These are phyloP conservation scores for Solanum piurae DNA, from an alignment of 257 asterid genomes.

Conservation along the genomic window DNA sequence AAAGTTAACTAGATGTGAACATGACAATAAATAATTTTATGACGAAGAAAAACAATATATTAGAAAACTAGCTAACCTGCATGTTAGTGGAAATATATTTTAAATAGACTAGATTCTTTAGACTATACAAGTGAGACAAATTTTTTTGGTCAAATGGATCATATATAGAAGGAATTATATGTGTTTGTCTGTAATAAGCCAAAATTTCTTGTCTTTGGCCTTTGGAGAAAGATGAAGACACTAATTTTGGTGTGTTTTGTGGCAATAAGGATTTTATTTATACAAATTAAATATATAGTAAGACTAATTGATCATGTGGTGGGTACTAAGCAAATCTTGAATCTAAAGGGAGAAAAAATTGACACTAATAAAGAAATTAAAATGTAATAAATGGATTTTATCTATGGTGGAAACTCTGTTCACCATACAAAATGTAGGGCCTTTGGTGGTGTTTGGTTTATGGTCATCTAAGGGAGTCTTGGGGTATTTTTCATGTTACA, in stretches of 20 bases:
- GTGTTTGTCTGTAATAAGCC: conserved; percentile 33
- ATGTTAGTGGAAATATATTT: conserved; percentile 38
- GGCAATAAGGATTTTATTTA: neutral
- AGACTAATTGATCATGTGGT: conserved; percentile 15
- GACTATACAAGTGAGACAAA: conserved; percentile 13
- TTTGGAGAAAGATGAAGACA: conserved; percentile 18
- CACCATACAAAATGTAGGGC: conserved; percentile 18
- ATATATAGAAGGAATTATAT: conserved; percentile 26
- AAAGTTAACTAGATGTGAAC: conserved; percentile 18
- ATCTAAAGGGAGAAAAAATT: neutral
- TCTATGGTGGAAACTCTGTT: conserved; percentile 19
- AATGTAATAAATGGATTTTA: neutral
- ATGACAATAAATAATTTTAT: conserved; percentile 15
- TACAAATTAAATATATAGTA: conserved; percentile 10
- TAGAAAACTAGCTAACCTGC: conserved; percentile 47
- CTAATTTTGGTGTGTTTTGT: conserved; percentile 2
- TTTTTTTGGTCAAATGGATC: conserved; percentile 41
- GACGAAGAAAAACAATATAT: neutral
- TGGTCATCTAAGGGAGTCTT: neutral
- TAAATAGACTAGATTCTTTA: neutral
- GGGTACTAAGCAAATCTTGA: neutral
- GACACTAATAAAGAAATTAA: neutral
- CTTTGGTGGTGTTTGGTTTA: neutral
- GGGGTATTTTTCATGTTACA: neutral
- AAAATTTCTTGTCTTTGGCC: conserved; percentile 12